Percentiles rank a stretch among this genome's conserved stretches.
phyloP scores from a whole-genome alignment of 768 basidiomycete species.

The Lactifluus echinatus region DNA sequence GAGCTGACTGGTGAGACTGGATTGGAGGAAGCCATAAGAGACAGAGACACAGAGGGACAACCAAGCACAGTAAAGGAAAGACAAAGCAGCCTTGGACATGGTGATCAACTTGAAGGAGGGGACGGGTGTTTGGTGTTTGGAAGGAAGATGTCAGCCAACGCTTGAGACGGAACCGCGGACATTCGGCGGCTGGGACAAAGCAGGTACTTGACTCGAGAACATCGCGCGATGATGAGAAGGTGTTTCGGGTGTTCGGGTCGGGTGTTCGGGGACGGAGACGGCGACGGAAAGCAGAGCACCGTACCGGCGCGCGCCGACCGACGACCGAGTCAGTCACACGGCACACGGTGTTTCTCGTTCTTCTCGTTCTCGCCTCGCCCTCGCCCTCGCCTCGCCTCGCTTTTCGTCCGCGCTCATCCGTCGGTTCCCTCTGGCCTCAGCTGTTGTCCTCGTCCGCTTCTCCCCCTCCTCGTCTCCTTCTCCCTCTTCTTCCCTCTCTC shows the following conservation, averaged over 20 bases:
- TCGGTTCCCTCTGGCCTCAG: not conserved
- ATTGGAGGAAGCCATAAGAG: not conserved
- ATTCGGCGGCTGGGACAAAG: no score
- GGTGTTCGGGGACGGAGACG: no score
- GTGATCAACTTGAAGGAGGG: not conserved
- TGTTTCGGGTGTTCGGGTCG: no score
- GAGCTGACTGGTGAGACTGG: no score
- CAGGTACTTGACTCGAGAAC: no score
- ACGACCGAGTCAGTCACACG: not conserved
- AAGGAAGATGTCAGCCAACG: no score
- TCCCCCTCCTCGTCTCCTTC: constrained; percentile 19
- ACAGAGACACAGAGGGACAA: not conserved
- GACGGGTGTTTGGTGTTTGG: no score
- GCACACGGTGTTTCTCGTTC: not conserved
- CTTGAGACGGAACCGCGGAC: no score
- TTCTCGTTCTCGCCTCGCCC: no score
- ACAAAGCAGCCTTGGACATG: not conserved
- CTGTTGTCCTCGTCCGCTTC: constrained; percentile 12
- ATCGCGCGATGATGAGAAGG: no score
- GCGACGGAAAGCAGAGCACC: no score
- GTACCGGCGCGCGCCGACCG: no score
- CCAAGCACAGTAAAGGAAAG: not conserved
- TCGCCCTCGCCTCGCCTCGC: constrained; percentile 12
- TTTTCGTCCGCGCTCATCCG: constrained; percentile 10
- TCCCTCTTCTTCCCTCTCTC: constrained; percentile 26